phyloP scores from a whole-genome alignment of 495 filamentous ascomycete genomes.

The Lindgomyces ingoldianus region DNA sequence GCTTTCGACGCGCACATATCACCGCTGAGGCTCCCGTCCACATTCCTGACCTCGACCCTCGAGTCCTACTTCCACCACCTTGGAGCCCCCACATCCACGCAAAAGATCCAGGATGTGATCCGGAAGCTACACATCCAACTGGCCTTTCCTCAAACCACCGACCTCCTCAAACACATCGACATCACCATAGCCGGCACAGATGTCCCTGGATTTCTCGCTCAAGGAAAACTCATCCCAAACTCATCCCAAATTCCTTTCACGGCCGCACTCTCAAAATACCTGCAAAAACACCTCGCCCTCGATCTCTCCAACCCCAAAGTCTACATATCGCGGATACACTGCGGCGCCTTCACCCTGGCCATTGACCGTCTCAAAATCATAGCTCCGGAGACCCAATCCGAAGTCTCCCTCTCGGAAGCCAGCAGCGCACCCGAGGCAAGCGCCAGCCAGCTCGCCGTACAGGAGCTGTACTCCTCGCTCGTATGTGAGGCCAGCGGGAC shows the following conservation, averaged over 20 bases:
- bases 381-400: slow-evolving; percentile 1
- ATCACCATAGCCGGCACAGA: slow-evolving; percentile 39
- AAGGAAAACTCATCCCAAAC: slow-evolving; percentile 26
- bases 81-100: slow-evolving; percentile 11
- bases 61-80: slow-evolving; percentile 35
- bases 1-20: slow-evolving; percentile 41
- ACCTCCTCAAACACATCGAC: slow-evolving; percentile 40
- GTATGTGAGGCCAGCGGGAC: slow-evolving; percentile 31
- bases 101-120: slow-evolving; percentile 31
- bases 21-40: slow-evolving; percentile 34
- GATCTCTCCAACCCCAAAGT: slow-evolving; percentile 35
- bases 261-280: slow-evolving; percentile 36
- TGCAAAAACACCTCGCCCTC: slow-evolving; percentile 40
- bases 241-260: slow-evolving; percentile 36
- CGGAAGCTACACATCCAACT: slow-evolving; percentile 40
- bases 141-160: slow-evolving; percentile 31
- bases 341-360: slow-evolving; percentile 35
- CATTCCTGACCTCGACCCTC: slow-evolving; percentile 38
- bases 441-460: slow-evolving; percentile 24
- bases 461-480: slow-evolving; percentile 30
- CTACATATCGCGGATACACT: slow-evolving; percentile 36
- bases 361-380: slow-evolving; percentile 38
- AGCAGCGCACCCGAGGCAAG: background rate
- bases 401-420: slow-evolving; percentile 5
- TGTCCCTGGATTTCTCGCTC: slow-evolving; percentile 34